Evolutionary conservation across 352 stramenopile genomes (phyloP).

Genomic region (Phytophthora lateralis): DNA sequence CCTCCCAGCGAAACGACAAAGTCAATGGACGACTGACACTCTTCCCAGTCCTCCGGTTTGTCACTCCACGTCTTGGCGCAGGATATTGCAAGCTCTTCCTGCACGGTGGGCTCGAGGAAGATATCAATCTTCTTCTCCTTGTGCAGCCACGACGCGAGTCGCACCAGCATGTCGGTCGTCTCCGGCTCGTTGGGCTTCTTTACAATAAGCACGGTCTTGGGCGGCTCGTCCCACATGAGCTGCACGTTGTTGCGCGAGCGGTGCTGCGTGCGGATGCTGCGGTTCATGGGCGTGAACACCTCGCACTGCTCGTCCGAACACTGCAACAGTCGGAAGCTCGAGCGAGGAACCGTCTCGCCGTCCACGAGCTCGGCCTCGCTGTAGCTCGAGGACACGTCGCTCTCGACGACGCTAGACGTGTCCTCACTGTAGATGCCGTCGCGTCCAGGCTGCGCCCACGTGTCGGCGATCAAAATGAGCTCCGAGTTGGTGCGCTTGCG

Average conservation of each 20-base stretch:
- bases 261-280: conserved; percentile 86
- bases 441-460: conserved; percentile 61
- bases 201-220: conserved; percentile 83
- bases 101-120: conserved; percentile 76
- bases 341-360: conserved; percentile 37
- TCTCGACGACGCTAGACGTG: conserved; percentile 50
- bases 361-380: conserved; percentile 45
- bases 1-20: conserved; percentile 95
- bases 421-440: conserved; percentile 80
- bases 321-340: conserved; percentile 81
- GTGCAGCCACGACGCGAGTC: conserved; percentile 73
- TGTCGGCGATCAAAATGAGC: conserved; percentile 83
- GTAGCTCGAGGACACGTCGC: conserved; percentile 55
- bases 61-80: conserved; percentile 67
- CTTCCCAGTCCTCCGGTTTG: conserved; percentile 62
- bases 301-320: conserved; percentile 90
- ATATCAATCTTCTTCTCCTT: conserved; percentile 77
- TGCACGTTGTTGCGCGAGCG: conserved; percentile 89
- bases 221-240: conserved; percentile 87
- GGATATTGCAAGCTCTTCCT: conserved; percentile 62
- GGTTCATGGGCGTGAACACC: conserved; percentile 86
- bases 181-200: conserved; percentile 89
- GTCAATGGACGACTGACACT: conserved; percentile 84
- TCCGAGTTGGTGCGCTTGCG: conserved; percentile 85
- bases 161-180: conserved; percentile 73